A percentile compares a stretch with the other conserved stretches of the same genome.
Conservation (phyloP, 2,329 filamentous ascomycete genomes). For the Alternaria triticina region DNA sequence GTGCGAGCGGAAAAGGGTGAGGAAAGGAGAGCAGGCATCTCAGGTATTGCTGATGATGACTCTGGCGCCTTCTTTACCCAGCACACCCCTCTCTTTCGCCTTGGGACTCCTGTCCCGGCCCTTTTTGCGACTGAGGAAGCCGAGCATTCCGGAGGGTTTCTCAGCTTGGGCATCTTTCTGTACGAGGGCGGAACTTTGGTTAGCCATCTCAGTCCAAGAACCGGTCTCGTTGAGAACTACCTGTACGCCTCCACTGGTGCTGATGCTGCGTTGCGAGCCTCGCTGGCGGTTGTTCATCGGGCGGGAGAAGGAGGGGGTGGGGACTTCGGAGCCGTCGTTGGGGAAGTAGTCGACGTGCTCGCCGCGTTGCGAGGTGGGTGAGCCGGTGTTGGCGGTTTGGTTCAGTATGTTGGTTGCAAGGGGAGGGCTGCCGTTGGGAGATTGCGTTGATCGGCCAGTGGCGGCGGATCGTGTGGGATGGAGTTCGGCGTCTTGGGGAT, state of each 20-base stretch:
- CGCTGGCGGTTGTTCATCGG: constrained; percentile 57
- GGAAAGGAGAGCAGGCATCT: constrained; percentile 7
- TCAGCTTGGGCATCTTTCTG: constrained; percentile 45
- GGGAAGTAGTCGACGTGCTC: constrained; percentile 47
- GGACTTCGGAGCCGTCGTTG: constrained; percentile 32
- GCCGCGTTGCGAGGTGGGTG: constrained; percentile 44
- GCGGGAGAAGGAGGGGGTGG: constrained; percentile 45
- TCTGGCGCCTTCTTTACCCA: constrained; percentile 93
- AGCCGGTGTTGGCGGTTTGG: constrained; percentile 31
- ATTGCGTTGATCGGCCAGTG: constrained; percentile 53
- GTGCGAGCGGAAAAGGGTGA: not conserved
- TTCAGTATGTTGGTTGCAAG: constrained; percentile 39
- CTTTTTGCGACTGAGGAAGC: constrained; percentile 88
- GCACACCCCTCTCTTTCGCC: constrained; percentile 87
- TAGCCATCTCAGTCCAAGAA: constrained; percentile 89
- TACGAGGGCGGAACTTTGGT: constrained; percentile 77
- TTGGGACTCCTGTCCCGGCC: constrained; percentile 91
- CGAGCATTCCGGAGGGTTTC: constrained; percentile 80
- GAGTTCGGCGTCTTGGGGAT: constrained; percentile 49
- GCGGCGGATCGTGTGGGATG: constrained; percentile 44
- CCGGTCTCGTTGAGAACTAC: constrained; percentile 88
- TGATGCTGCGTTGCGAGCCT: constrained; percentile 72
- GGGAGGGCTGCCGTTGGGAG: constrained; percentile 57
- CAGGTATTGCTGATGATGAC: constrained; percentile 56
- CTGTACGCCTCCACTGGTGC: constrained; percentile 83